Conservation (phyloP, 768 basidiomycete genomes). For the Pleurotus pulmonarius region DNA sequence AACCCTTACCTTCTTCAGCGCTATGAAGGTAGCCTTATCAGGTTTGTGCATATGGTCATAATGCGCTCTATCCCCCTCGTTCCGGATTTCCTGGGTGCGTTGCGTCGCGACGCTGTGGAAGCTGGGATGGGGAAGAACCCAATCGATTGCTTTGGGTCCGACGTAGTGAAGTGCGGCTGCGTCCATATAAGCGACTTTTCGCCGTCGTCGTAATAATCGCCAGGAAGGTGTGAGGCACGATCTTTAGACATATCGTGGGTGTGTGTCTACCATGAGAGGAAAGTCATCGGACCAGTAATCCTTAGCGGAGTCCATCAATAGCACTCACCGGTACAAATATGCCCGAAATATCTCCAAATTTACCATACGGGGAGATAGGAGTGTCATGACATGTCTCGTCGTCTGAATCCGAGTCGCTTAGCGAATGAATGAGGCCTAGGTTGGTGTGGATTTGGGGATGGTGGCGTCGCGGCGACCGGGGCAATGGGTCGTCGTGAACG, state of each 20-base stretch:
- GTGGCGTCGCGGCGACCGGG: slow-evolving; percentile 2
- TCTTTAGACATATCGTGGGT: neutral
- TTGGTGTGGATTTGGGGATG: neutral
- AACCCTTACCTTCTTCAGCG: neutral
- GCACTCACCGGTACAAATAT: slow-evolving; percentile 4
- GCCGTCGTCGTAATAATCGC: slow-evolving; percentile 6
- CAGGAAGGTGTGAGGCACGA: slow-evolving; percentile 1
- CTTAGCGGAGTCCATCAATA: neutral
- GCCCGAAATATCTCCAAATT: slow-evolving; percentile 2
- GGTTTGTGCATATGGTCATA: slow-evolving; percentile 5
- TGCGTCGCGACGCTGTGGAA: neutral
- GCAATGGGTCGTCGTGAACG: slow-evolving; percentile 23
- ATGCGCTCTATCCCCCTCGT: slow-evolving; percentile 5
- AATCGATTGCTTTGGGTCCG: slow-evolving; percentile 5
- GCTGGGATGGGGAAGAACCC: neutral
- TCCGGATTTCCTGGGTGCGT: neutral
- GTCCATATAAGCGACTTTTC: slow-evolving; percentile 5
- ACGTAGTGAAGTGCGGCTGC: slow-evolving; percentile 1
- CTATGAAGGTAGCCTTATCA: slow-evolving; percentile 7
- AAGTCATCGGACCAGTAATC: neutral
- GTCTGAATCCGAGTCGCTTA: slow-evolving; percentile 5
- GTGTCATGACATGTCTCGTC: slow-evolving; percentile 5
- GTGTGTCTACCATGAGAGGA: slow-evolving; percentile 4
- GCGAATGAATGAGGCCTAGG: slow-evolving; percentile 2
- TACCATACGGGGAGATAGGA: slow-evolving; percentile 1